Base-by-base conservation (phyloP, 306 rosid species). In the Canavalia ensiformis region DNA sequence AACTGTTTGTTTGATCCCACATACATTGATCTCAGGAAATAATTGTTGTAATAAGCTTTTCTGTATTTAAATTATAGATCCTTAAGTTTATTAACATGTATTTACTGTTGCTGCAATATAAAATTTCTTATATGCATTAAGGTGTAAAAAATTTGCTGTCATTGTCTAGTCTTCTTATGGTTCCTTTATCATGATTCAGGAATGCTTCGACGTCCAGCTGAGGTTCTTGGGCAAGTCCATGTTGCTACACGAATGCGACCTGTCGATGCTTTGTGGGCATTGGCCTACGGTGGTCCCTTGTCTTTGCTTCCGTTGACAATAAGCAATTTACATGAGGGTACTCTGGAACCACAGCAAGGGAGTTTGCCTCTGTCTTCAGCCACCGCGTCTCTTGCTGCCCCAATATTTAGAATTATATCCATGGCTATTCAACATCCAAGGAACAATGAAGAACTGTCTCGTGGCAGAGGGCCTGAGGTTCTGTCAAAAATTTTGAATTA, bases 181-280 rank as follows among this genome's bases (percentile, higher is more conserved):
- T 46, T 68, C 34, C 59, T 78, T 72, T 82, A 30, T 85, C 49
- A 57, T 82, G 63, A 81, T 87, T 69, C 86, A 95, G 99, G 99
- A 76, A 74, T 73, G 77, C 90, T 89, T 76, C 92, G 98, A 77
- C 93, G 99, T 81, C 98, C 99, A 28, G 99, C 99, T 69, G 98
- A 92, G 90, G 97, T 95, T 85, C 99, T 95, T 74, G 99, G 99
- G 82, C 99, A 95, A 90, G 98, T 95, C 81, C 93, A 95, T 79
- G 94, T 93, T 88, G 98, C 98, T 67, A 85, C 90, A 33, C 83
- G 99, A 49, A 90, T 90, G 92, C 91, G 96, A 72, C 98, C 99
- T n/a, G 92, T 75, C 75, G 98, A 91, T 64, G 94, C 98, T 59
- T 81, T 95, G 75, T 95, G 99, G 99, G 99, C 99, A 84, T 83